Conservation (phyloP, 305 asterid species). For the Euphrasia arctica region DNA sequence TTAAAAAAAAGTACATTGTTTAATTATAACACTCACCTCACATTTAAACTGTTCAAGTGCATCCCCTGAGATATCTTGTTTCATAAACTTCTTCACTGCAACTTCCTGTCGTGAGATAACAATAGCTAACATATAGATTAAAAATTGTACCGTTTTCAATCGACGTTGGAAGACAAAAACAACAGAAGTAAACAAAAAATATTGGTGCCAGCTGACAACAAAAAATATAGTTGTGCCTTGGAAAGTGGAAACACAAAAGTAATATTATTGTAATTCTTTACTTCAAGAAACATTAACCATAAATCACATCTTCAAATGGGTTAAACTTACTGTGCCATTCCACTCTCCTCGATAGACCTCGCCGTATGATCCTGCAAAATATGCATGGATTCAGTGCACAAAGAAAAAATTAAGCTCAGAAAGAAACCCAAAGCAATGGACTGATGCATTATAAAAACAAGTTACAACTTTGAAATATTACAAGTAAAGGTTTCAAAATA, state of each 20-base stretch:
- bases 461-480: no score
- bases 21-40: constrained; percentile 51
- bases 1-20: not conserved
- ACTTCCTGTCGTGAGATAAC: constrained; percentile 67
- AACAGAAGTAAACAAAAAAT: not conserved
- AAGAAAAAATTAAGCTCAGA: no score
- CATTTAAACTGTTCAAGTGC: constrained; percentile 87
- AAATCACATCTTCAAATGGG: constrained; percentile 16
- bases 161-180: not conserved
- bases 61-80: constrained; percentile 93
- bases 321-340: constrained; percentile 86
- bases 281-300: constrained; percentile 15
- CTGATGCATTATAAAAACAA: not conserved
- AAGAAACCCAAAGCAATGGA: not conserved
- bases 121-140: not conserved
- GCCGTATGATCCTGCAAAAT: constrained; percentile 86
- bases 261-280: constrained; percentile 5
- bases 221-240: not conserved
- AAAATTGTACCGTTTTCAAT: not conserved
- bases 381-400: not conserved
- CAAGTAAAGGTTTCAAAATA: no score
- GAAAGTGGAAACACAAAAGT: not conserved
- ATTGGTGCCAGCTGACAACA: not conserved
- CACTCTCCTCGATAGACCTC: constrained; percentile 97
- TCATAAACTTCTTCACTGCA: constrained; percentile 96